Conservation (phyloP, 305 asterid genomes). For the Fraxinus greggii region DNA sequence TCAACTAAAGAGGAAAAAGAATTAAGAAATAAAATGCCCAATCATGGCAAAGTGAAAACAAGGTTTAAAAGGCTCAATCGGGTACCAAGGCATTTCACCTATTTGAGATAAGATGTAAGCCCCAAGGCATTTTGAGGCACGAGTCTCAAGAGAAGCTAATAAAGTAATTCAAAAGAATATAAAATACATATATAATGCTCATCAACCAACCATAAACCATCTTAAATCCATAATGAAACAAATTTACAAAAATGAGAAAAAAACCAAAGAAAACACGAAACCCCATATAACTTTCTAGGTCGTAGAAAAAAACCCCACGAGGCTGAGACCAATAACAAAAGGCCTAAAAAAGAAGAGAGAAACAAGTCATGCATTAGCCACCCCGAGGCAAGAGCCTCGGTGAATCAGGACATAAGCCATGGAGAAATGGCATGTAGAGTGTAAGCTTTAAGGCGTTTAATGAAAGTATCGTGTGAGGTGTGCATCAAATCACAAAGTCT, state of each 20-base stretch:
- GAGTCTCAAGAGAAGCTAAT: background rate
- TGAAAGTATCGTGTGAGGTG: background rate
- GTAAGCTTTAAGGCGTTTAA: background rate
- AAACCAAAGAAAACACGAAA: background rate
- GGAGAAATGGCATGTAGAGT: background rate
- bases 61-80: background rate
- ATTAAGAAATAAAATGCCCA: background rate
- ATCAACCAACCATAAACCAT: background rate
- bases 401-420: background rate
- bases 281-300: background rate
- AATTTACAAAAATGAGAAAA: background rate
- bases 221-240: background rate
- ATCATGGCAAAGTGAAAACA: background rate
- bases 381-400: background rate
- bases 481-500: background rate
- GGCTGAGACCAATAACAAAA: background rate
- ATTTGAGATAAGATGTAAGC: background rate
- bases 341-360: background rate
- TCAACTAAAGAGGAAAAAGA: background rate
- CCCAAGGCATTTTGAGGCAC: background rate
- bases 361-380: background rate
- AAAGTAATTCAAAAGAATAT: background rate
- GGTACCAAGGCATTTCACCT: background rate
- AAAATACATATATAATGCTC: background rate
- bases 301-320: background rate